These are phyloP conservation scores for Urostyla sp. DNA, from an alignment of 73 alveolate genomes.

Conservation along the genomic window DNA sequence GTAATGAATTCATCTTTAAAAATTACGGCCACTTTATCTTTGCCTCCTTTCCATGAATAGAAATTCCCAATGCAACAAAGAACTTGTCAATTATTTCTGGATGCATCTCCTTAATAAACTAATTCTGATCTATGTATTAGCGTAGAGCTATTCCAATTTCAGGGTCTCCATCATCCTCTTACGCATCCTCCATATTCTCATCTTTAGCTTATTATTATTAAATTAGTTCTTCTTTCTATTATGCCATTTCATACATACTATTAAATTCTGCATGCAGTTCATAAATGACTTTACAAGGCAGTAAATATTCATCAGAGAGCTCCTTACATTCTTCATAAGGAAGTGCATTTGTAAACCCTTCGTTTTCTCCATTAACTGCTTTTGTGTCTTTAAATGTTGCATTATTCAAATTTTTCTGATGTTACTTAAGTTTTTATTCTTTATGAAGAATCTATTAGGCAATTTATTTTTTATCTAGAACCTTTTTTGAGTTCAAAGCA, in stretches of 20 bases:
- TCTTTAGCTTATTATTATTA: neutral
- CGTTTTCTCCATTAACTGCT: neutral
- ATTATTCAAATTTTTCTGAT: neutral
- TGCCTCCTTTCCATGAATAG: neutral
- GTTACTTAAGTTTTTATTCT: conserved; percentile 14
- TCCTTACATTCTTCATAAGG: conserved; percentile 44
- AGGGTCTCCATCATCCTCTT: neutral
- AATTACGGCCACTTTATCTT: conserved; percentile 32
- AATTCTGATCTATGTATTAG: neutral
- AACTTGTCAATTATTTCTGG: conserved; percentile 29
- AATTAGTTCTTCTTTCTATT: conserved; percentile 1
- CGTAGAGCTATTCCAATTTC: conserved; percentile 34
- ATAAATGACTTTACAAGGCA: conserved; percentile 52
- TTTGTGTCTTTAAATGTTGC: neutral
- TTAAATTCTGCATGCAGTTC: conserved; percentile 59
- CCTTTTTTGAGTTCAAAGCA: neutral
- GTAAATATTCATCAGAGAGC: conserved; percentile 44
- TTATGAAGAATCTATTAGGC: neutral
- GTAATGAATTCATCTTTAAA: neutral
- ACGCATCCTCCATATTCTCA: neutral
- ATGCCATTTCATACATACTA: conserved; percentile 25
- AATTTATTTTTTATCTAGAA: neutral
- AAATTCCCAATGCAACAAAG: conserved; percentile 22
- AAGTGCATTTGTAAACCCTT: neutral
- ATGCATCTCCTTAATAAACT: conserved; percentile 44